phyloP scores from a whole-genome alignment of 768 basidiomycete species.

The Xanthoconium stramineum region DNA sequence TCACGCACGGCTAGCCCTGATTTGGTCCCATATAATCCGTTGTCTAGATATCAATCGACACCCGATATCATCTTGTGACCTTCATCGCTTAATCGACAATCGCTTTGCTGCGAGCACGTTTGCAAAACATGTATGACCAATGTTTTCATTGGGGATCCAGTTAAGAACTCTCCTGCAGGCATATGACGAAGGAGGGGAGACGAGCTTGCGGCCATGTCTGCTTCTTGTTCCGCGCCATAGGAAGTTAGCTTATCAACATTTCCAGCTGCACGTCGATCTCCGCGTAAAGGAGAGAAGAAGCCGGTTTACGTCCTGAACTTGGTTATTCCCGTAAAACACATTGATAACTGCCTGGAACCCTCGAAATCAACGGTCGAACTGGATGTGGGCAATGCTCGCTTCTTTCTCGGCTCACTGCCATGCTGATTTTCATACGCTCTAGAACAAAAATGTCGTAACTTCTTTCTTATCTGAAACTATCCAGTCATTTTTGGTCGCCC shows the following conservation, averaged over 20 bases:
- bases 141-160: background rate
- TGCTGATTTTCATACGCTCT: constrained; percentile 6
- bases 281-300: constrained; percentile 73
- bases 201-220: constrained; percentile 25
- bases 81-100: constrained; percentile 66
- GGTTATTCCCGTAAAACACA: constrained; percentile 54
- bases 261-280: constrained; percentile 63
- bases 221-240: constrained; percentile 8
- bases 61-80: constrained; percentile 58
- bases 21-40: background rate
- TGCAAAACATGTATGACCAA: constrained; percentile 57
- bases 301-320: constrained; percentile 85
- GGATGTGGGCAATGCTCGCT: constrained; percentile 44
- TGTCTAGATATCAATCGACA: constrained; percentile 75
- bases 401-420: constrained; percentile 8
- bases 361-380: constrained; percentile 66
- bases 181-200: constrained; percentile 62
- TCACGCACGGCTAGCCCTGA: constrained; percentile 4
- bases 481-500: constrained; percentile 57
- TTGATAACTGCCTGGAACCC: constrained; percentile 84
- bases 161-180: constrained; percentile 46
- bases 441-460: constrained; percentile 60
- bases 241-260: constrained; percentile 8
- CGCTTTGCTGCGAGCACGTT: constrained; percentile 69
- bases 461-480: constrained; percentile 57